phyloP scores from a whole-genome alignment of 1,284 basidiomycete genomes.

The Ceratobasidium papillatum region DNA sequence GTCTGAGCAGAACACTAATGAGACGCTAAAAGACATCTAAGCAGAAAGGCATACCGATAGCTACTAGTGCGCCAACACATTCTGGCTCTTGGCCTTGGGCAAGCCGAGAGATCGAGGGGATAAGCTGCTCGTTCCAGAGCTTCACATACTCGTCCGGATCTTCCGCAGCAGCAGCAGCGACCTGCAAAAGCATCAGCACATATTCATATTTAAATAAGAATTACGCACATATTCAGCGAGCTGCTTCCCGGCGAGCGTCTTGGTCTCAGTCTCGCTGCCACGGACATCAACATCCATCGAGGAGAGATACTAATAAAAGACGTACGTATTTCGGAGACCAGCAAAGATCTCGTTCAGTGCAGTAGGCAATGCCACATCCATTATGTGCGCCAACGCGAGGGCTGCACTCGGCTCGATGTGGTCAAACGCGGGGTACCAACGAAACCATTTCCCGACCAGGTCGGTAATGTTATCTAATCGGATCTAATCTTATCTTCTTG shows the following conservation, averaged over 20 bases:
- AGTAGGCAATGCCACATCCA: constrained; percentile 26
- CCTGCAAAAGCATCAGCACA: constrained; percentile 2
- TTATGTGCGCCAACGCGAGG: neutral
- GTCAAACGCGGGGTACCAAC: constrained; percentile 33
- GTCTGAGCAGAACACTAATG: neutral
- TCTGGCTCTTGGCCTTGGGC: constrained; percentile 23
- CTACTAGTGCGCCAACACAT: constrained; percentile 31
- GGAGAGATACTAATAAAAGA: neutral
- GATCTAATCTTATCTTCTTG: constrained; percentile 20
- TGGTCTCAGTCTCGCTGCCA: constrained; percentile 32
- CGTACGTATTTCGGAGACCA: constrained; percentile 20
- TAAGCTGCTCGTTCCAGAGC: constrained; percentile 35
- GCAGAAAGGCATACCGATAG: neutral
- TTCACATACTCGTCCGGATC: constrained; percentile 23
- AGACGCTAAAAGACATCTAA: neutral
- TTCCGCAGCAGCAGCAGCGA: constrained; percentile 19
- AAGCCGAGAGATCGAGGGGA: constrained; percentile 33
- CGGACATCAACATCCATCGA: constrained; percentile 24
- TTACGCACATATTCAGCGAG: constrained; percentile 27
- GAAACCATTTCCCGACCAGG: neutral
- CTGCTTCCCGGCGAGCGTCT: constrained; percentile 23
- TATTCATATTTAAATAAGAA: neutral
- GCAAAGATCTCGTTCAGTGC: constrained; percentile 35
- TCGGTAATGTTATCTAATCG: neutral
- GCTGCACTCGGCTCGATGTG: neutral